Percentiles rank a stretch among this genome's conserved stretches.
Conservation (phyloP, 371 early-diverging fungal genomes). For the Zychaea mexicana region DNA sequence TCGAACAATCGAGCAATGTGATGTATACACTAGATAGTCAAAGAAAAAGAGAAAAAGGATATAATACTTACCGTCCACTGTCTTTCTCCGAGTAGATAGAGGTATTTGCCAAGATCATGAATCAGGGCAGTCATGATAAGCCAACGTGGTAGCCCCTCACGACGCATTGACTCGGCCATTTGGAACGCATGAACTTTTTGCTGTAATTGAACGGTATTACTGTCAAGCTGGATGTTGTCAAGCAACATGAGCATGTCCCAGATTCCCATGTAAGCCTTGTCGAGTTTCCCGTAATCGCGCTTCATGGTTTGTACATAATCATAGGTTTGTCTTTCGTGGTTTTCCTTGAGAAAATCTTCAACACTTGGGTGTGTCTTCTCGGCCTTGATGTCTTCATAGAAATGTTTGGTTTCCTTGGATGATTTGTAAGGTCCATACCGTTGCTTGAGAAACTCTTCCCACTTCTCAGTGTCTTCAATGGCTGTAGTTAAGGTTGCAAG, state of each 20-base stretch:
- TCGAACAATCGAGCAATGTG: neutral
- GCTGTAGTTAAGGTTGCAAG: slow-evolving; percentile 21
- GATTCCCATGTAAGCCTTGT: slow-evolving; percentile 45
- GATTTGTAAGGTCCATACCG: slow-evolving; percentile 30
- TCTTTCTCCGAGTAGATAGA: slow-evolving; percentile 50
- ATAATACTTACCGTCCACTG: slow-evolving; percentile 55
- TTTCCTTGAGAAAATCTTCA: slow-evolving; percentile 39
- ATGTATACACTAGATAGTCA: neutral
- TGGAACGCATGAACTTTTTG: slow-evolving; percentile 63
- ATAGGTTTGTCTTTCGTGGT: slow-evolving; percentile 47
- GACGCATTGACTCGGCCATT: slow-evolving; percentile 59
- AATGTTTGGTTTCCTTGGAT: slow-evolving; percentile 17
- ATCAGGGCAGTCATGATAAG: slow-evolving; percentile 56
- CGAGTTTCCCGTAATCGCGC: slow-evolving; percentile 26
- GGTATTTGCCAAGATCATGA: slow-evolving; percentile 63
- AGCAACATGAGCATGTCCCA: slow-evolving; percentile 56
- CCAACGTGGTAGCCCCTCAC: slow-evolving; percentile 57
- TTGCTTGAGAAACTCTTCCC: slow-evolving; percentile 34
- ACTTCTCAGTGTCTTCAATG: slow-evolving; percentile 26
- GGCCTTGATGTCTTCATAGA: slow-evolving; percentile 36
- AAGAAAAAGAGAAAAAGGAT: neutral
- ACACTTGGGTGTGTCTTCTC: slow-evolving; percentile 25
- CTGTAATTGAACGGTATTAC: slow-evolving; percentile 21
- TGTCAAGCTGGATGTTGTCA: slow-evolving; percentile 57
- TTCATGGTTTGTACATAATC: slow-evolving; percentile 35